A percentile compares a stretch with the other conserved stretches of the same genome.
Conservation (phyloP, 768 basidiomycete species). For the Panellus pusillus region DNA sequence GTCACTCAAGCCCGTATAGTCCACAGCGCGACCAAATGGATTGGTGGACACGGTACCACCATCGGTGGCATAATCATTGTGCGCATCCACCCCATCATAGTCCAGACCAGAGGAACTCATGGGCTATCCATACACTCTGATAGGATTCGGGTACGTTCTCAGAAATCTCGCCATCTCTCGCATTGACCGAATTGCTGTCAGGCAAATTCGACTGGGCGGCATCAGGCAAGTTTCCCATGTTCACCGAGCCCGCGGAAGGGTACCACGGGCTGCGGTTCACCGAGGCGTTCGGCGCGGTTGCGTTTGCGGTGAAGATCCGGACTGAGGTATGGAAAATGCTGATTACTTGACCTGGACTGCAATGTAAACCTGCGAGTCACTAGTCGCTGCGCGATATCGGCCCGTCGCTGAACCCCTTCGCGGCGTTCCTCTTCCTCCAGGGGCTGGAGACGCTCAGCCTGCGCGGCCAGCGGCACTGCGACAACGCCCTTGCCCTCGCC, state of each 20-base stretch:
- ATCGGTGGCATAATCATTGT: conserved; percentile 76
- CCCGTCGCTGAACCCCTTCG: conserved; percentile 66
- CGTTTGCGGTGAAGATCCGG: conserved; percentile 70
- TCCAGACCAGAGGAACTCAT: too few species aligned
- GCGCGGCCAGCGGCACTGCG: conserved; percentile 67
- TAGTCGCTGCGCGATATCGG: conserved; percentile 69
- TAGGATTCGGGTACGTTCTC: too few species aligned
- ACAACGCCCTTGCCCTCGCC: conserved; percentile 72
- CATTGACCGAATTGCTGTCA: conserved; percentile 5
- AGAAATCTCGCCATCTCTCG: background rate
- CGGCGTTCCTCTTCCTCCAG: conserved; percentile 72
- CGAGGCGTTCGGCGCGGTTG: conserved; percentile 63
- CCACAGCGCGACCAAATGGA: conserved; percentile 85
- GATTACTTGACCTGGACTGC: background rate
- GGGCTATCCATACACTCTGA: background rate
- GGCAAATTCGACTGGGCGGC: conserved; percentile 73
- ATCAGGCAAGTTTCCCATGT: conserved; percentile 70
- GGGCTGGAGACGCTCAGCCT: conserved; percentile 78
- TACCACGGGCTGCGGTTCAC: conserved; percentile 72
- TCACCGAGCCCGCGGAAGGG: conserved; percentile 73
- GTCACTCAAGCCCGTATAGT: conserved; percentile 32
- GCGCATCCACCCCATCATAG: background rate
- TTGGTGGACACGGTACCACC: conserved; percentile 77
- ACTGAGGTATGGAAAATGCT: conserved; percentile 32
- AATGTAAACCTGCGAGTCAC: conserved; percentile 5